Conservation (phyloP, 1,284 basidiomycete species). For the Cryptococcus sp. region DNA sequence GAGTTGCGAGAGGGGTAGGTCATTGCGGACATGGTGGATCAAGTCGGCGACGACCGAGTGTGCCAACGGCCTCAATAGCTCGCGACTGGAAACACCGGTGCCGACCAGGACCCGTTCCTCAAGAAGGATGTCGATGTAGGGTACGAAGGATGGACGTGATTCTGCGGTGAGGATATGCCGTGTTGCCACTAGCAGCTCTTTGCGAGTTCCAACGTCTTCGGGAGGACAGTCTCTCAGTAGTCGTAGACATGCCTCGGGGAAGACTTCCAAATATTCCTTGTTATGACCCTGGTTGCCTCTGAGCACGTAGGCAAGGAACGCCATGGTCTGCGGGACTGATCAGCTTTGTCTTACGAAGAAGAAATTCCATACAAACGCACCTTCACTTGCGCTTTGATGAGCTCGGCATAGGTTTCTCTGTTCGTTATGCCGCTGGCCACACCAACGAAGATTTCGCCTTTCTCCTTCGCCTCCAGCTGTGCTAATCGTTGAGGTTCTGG, state of each 20-base stretch:
- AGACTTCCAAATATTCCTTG: slow-evolving; percentile 75
- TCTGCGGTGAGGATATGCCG: slow-evolving; percentile 85
- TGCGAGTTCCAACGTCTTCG: slow-evolving; percentile 77
- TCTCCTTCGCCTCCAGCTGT: slow-evolving; percentile 75
- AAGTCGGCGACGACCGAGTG: slow-evolving; percentile 92
- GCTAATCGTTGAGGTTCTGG: slow-evolving; percentile 85
- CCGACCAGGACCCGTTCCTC: slow-evolving; percentile 92
- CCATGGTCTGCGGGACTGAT: slow-evolving; percentile 68
- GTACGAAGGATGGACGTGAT: slow-evolving; percentile 77
- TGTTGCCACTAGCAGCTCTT: slow-evolving; percentile 92
- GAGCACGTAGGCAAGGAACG: slow-evolving; percentile 89
- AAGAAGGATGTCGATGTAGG: slow-evolving; percentile 85
- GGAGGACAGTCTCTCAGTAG: slow-evolving; percentile 92
- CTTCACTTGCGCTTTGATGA: slow-evolving; percentile 92
- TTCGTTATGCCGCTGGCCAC: slow-evolving; percentile 77
- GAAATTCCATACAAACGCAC: slow-evolving; percentile 52
- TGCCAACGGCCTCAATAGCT: slow-evolving; percentile 77
- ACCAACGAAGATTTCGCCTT: slow-evolving; percentile 79
- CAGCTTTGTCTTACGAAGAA: neutral
- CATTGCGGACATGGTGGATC: slow-evolving; percentile 85
- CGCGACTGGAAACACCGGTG: slow-evolving; percentile 72
- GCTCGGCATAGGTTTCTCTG: slow-evolving; percentile 76
- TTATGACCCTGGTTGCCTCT: slow-evolving; percentile 68
- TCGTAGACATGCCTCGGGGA: slow-evolving; percentile 80
- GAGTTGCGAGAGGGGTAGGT: slow-evolving; percentile 78